Conservation (phyloP, 805 yeast genomes). For the Pichia cabralensis region DNA sequence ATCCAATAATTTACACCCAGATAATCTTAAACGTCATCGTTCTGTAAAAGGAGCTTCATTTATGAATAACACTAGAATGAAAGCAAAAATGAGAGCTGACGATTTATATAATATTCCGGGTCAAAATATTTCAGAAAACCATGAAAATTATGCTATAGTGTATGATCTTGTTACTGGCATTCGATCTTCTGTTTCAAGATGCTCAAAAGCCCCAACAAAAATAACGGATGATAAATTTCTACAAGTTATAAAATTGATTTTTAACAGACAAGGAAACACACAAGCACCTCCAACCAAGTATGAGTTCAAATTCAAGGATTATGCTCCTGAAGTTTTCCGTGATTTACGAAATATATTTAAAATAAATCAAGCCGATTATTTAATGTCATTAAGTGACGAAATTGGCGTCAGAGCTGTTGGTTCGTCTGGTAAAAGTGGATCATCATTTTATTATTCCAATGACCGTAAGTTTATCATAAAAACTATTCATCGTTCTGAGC, state of each 20-base stretch:
- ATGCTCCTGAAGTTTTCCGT: slow-evolving; percentile 88
- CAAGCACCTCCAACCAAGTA: slow-evolving; percentile 88
- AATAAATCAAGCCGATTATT: slow-evolving; percentile 91
- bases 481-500: slow-evolving; percentile 91
- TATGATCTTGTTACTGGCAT: slow-evolving; percentile 97
- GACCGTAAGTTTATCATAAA: slow-evolving; percentile 92
- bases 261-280: slow-evolving; percentile 80
- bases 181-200: slow-evolving; percentile 85
- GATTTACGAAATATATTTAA: slow-evolving; percentile 73
- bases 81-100: slow-evolving; percentile 17
- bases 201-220: slow-evolving; percentile 76
- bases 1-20: too few species aligned
- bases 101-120: slow-evolving; percentile 25
- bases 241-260: slow-evolving; percentile 68
- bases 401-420: slow-evolving; percentile 86
- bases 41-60: slow-evolving; percentile 17
- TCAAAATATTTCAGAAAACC: slow-evolving; percentile 55
- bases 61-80: slow-evolving; percentile 14
- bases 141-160: slow-evolving; percentile 85
- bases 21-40: too few species aligned
- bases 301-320: slow-evolving; percentile 94
- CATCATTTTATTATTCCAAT: slow-evolving; percentile 88
- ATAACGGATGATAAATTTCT: slow-evolving; percentile 63
- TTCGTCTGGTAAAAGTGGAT: slow-evolving; percentile 95
- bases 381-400: slow-evolving; percentile 85